phyloP scores from a whole-genome alignment of 2,329 filamentous ascomycete genomes.

The Xylaria sp. region DNA sequence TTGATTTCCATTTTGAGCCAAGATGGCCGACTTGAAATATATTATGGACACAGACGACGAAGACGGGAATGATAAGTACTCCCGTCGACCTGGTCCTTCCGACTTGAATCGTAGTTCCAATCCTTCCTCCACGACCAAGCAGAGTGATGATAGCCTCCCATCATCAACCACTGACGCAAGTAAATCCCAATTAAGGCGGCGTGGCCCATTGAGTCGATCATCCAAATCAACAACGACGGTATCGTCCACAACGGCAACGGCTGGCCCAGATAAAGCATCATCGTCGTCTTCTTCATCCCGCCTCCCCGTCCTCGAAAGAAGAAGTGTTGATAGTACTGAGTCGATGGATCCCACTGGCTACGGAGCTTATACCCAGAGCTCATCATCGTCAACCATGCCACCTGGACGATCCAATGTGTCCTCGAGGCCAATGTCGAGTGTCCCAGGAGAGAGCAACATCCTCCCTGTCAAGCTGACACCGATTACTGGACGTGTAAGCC shows the following conservation, averaged over 20 bases:
- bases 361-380: conserved; percentile 52
- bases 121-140: conserved; percentile 52
- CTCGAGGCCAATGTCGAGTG: conserved; percentile 57
- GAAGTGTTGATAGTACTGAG: conserved; percentile 62
- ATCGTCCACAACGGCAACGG: conserved; percentile 40
- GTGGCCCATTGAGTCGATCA: conserved; percentile 51
- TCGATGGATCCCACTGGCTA: conserved; percentile 59
- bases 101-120: conserved; percentile 52
- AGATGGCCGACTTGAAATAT: conserved; percentile 64
- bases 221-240: conserved; percentile 48
- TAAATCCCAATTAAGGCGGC: conserved; percentile 52
- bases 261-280: conserved; percentile 29
- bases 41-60: conserved; percentile 67
- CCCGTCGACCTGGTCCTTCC: conserved; percentile 55
- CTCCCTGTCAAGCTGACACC: conserved; percentile 64
- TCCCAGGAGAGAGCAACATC: conserved; percentile 50
- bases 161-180: conserved; percentile 51
- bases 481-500: conserved; percentile 67
- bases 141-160: conserved; percentile 56
- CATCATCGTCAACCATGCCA: conserved; percentile 51
- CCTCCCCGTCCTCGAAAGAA: conserved; percentile 48
- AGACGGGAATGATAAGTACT: conserved; percentile 59
- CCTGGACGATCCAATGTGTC: conserved; percentile 48
- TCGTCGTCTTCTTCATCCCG: conserved; percentile 38
- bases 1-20: conserved; percentile 50